Conservation (phyloP, 305 asterid species). For the Fraxinus nigra region DNA sequence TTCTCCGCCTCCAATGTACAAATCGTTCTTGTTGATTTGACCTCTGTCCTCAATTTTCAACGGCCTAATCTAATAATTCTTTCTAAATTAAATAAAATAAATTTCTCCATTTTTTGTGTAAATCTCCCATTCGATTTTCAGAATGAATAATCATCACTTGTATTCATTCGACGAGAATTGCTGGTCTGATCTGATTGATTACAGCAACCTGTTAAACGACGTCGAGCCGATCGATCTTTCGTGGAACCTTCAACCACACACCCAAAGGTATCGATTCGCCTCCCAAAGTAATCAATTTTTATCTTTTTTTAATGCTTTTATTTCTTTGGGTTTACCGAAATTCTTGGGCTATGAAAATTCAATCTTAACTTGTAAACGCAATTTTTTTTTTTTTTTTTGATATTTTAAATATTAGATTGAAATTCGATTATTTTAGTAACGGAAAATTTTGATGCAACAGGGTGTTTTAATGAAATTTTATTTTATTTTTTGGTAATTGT, state of each 20-base stretch:
- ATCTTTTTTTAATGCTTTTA: not conserved
- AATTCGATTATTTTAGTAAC: not conserved
- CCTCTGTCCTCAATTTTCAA: not conserved
- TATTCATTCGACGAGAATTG: constrained; percentile 31
- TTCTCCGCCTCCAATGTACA: not conserved
- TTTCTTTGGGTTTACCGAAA: not conserved
- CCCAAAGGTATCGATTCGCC: constrained; percentile 21
- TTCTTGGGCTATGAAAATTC: not conserved
- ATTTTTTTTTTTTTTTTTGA: not conserved
- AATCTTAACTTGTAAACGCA: not conserved
- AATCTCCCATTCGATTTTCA: not conserved
- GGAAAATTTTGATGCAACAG: not conserved
- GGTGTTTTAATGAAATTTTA: not conserved
- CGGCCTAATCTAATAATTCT: not conserved
- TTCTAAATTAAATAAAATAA: not conserved
- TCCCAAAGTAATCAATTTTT: not conserved
- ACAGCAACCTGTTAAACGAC: constrained; percentile 31
- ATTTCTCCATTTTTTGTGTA: not conserved
- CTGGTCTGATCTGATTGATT: constrained; percentile 34
- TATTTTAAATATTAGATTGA: not conserved
- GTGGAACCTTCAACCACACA: constrained; percentile 20
- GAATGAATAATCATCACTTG: constrained; percentile 23
- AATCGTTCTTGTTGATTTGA: not conserved
- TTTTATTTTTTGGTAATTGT: not conserved
- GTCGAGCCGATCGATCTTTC: constrained; percentile 12